Evolutionary conservation across 306 rosid genomes (phyloP).

Genomic region (Prunus kanzakura): DNA sequence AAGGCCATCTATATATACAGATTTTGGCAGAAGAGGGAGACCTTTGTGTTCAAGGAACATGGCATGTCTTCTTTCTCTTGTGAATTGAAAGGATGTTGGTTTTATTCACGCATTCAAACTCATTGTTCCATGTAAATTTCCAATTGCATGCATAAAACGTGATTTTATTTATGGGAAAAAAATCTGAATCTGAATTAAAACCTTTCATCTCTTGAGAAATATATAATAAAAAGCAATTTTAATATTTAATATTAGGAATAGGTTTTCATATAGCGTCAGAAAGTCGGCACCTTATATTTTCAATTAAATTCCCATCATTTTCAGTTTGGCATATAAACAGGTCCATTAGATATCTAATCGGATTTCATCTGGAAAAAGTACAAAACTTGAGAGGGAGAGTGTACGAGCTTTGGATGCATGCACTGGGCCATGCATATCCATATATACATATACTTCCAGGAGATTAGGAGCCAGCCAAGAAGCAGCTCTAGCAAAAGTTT

Average conservation of each 20-base stretch:
- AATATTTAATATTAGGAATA: too few species aligned
- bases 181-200: too few species aligned
- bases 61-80: constrained; percentile 16
- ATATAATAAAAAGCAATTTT: too few species aligned
- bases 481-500: background rate
- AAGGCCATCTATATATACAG: background rate
- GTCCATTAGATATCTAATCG: background rate
- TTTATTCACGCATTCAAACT: background rate
- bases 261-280: background rate
- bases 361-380: background rate
- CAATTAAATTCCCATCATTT: background rate
- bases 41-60: constrained; percentile 4
- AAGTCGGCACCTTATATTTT: background rate
- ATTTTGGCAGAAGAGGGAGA: background rate
- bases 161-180: background rate
- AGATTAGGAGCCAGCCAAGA: constrained; percentile 7
- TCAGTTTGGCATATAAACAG: background rate
- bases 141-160: background rate
- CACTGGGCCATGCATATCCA: background rate
- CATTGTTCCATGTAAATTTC: background rate
- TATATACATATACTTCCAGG: background rate
- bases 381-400: background rate
- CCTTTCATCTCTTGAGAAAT: too few species aligned
- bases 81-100: background rate
- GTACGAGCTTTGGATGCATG: background rate